These are phyloP conservation scores for Tuber brumale DNA, from an alignment of 495 filamentous ascomycete genomes.

Conservation along the genomic window DNA sequence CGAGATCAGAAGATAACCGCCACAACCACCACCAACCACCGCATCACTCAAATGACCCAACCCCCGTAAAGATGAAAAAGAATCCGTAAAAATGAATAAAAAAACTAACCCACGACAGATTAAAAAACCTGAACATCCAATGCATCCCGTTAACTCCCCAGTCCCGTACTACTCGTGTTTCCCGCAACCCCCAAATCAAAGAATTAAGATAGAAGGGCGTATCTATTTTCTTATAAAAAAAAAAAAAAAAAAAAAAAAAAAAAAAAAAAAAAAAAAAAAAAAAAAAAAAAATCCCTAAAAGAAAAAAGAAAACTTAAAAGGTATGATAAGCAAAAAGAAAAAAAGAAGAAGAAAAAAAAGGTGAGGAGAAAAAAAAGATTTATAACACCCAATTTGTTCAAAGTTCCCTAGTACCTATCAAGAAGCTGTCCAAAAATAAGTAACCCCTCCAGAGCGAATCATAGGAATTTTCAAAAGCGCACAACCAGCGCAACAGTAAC, in stretches of 20 bases:
- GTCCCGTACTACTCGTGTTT: constrained; percentile 2
- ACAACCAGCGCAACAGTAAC: constrained; percentile 5
- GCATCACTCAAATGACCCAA: background rate
- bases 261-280: constrained; percentile 1
- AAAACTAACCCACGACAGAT: constrained; percentile 5
- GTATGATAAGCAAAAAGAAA: constrained; percentile 4
- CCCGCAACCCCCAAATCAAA: background rate
- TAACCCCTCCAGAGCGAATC: constrained; percentile 8
- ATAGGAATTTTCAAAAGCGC: background rate
- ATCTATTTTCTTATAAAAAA: constrained; percentile 4
- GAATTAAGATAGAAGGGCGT: background rate
- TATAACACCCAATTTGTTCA: constrained; percentile 30
- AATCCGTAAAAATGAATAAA: background rate
- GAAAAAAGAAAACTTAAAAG: constrained; percentile 10
- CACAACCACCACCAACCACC: background rate
- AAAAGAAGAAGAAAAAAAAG: background rate
- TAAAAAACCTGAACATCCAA: constrained; percentile 6
- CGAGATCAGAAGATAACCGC: background rate
- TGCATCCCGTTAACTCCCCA: constrained; percentile 11
- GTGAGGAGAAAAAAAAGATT: constrained; percentile 24
- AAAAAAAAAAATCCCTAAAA: constrained; percentile 5
- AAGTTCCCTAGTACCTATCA: constrained; percentile 32
- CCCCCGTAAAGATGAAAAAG: background rate
- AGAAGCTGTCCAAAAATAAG: constrained; percentile 36
- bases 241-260: constrained; percentile 8